phyloP scores from a whole-genome alignment of 2,329 filamentous ascomycete genomes.

The Pseudogymnoascus sp. region DNA sequence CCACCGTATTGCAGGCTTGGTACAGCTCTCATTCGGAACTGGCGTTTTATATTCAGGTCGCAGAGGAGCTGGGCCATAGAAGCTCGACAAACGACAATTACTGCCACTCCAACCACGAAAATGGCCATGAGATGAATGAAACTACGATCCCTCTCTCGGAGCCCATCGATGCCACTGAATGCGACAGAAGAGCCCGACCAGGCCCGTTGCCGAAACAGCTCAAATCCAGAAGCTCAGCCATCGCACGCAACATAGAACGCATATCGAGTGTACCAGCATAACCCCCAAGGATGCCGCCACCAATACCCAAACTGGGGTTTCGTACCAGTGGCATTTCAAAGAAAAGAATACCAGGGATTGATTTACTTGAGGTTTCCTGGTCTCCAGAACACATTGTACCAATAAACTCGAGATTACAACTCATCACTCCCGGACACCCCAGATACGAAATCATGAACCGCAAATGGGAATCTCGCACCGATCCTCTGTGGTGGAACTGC shows the following conservation, averaged over 20 bases:
- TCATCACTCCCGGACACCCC: constrained; percentile 21
- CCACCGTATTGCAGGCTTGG: constrained; percentile 1
- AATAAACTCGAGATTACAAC: not conserved
- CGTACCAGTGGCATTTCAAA: not conserved
- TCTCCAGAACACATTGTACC: not conserved
- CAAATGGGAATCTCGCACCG: constrained; percentile 30
- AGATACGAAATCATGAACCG: constrained; percentile 31
- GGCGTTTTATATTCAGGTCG: not conserved
- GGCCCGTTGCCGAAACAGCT: not conserved
- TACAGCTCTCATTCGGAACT: not conserved
- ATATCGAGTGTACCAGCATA: not conserved
- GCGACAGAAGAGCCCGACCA: not conserved
- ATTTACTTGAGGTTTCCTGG: not conserved
- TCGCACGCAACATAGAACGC: not conserved
- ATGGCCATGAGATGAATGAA: not conserved
- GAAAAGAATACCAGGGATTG: constrained; percentile 20
- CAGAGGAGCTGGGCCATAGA: not conserved
- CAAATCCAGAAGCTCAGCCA: not conserved
- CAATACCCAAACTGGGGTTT: not conserved
- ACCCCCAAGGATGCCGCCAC: not conserved
- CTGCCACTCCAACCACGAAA: not conserved
- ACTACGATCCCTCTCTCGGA: not conserved
- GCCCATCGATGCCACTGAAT: not conserved
- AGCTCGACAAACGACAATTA: not conserved
- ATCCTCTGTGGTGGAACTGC: constrained; percentile 41